phyloP scores from a whole-genome alignment of 2,329 filamentous ascomycete genomes.

The Ophiostoma himal-ulmi region DNA sequence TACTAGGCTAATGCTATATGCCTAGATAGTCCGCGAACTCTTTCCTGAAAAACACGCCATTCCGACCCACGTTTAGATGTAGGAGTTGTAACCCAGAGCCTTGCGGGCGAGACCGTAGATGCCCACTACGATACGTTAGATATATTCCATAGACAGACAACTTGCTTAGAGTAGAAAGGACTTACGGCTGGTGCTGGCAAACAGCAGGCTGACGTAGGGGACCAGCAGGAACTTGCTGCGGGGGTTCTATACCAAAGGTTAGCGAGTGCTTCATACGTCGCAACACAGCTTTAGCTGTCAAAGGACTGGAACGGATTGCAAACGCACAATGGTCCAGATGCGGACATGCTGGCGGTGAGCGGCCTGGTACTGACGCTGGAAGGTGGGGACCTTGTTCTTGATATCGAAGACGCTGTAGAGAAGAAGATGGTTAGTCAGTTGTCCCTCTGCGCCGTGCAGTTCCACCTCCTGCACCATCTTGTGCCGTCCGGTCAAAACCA shows the following conservation, averaged over 20 bases:
- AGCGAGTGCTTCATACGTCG: neutral
- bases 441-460: neutral
- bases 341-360: constrained; percentile 64
- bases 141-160: neutral
- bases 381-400: constrained; percentile 68
- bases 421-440: neutral
- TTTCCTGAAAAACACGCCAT: neutral
- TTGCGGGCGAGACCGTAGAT: constrained; percentile 71
- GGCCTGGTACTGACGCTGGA: constrained; percentile 69
- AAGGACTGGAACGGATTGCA: neutral
- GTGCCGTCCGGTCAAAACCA: neutral
- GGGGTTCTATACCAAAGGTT: constrained; percentile 46
- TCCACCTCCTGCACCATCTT: neutral
- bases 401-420: constrained; percentile 56
- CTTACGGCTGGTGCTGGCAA: constrained; percentile 55
- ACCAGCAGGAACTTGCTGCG: constrained; percentile 60
- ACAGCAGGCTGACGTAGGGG: constrained; percentile 62
- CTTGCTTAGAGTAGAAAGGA: neutral
- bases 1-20: constrained; percentile 5
- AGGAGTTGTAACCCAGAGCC: constrained; percentile 72
- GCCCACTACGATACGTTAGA: constrained; percentile 36
- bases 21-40: neutral
- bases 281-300: neutral
- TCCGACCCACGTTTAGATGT: constrained; percentile 39
- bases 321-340: constrained; percentile 73